phyloP scores from a whole-genome alignment of 225 moss, liverwort and hornwort genomes.

The Pseudisothecium myosuroides region DNA sequence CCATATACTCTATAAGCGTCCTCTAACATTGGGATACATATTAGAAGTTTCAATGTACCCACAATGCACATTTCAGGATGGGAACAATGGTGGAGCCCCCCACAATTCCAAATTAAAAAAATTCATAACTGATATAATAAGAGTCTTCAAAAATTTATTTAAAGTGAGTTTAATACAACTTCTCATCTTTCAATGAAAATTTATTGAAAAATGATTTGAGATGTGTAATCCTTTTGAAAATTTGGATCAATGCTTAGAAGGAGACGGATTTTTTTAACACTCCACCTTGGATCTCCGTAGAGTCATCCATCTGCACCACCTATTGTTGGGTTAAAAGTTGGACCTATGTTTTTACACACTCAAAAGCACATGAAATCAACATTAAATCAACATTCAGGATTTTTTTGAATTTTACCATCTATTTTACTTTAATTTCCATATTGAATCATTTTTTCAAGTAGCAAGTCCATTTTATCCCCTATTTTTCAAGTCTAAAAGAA shows the following conservation, averaged over 20 bases:
- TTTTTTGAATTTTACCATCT: not conserved
- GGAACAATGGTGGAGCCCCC: not conserved
- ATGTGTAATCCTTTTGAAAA: not conserved
- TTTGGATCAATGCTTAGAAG: rapidly evolving
- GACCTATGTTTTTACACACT: not conserved
- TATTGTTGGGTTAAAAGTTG: not conserved
- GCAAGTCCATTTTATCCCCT: rapidly evolving
- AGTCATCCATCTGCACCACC: not conserved
- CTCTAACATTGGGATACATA: too few relatives aligned
- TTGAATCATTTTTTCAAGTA: not conserved
- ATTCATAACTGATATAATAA: not conserved
- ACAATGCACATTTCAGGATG: not conserved
- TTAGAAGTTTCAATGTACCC: not conserved
- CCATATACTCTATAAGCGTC: rapidly evolving
- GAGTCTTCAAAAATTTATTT: not conserved
- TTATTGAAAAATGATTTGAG: not conserved
- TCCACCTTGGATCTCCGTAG: not conserved
- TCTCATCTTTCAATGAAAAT: not conserved
- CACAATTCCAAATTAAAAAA: not conserved
- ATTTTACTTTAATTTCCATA: not conserved
- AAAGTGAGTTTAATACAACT: too few relatives aligned
- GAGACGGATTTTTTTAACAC: not conserved
- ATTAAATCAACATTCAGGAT: rapidly evolving
- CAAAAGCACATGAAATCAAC: not conserved
- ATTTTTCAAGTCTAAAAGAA: not conserved